Percentiles rank a stretch among this genome's conserved stretches.
phyloP scores from a whole-genome alignment of 495 filamentous ascomycete genomes.

The Penicillium steckii region DNA sequence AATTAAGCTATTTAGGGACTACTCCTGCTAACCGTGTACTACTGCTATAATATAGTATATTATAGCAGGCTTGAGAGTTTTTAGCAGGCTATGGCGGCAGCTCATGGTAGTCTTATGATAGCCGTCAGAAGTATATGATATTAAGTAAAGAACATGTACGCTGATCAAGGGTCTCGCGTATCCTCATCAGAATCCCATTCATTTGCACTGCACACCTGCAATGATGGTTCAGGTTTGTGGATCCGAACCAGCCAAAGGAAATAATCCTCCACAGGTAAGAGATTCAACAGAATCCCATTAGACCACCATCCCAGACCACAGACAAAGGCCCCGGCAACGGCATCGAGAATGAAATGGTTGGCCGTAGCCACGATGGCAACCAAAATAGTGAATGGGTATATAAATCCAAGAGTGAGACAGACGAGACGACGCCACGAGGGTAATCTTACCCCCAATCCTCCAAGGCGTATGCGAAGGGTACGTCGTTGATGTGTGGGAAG shows the following conservation, averaged over 20 bases:
- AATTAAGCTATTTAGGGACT: too few species aligned
- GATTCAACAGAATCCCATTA: conserved; percentile 58
- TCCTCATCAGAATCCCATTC: conserved; percentile 23
- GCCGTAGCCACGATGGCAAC: conserved; percentile 70
- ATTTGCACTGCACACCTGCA: conserved; percentile 3
- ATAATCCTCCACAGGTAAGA: conserved; percentile 63
- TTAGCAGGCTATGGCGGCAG: too few species aligned
- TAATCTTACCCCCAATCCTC: conserved; percentile 23
- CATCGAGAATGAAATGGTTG: conserved; percentile 73
- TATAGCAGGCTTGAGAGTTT: too few species aligned
- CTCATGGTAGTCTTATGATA: too few species aligned
- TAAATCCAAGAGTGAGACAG: conserved; percentile 52
- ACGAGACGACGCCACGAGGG: conserved; percentile 46
- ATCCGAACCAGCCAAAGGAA: conserved; percentile 62
- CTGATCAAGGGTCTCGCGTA: conserved; percentile 2
- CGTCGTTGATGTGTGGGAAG: conserved; percentile 38
- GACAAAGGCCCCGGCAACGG: conserved; percentile 61
- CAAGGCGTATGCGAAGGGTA: conserved; percentile 17
- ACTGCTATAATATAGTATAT: too few species aligned
- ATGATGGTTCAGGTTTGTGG: conserved; percentile 53
- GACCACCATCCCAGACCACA: conserved; percentile 57
- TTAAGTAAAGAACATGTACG: too few species aligned
- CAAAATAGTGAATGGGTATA: conserved; percentile 65
- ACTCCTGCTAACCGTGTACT: too few species aligned
- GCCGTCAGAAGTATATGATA: too few species aligned